phyloP scores from a whole-genome alignment of 768 basidiomycete genomes.

The Leccinum fibrillosum region DNA sequence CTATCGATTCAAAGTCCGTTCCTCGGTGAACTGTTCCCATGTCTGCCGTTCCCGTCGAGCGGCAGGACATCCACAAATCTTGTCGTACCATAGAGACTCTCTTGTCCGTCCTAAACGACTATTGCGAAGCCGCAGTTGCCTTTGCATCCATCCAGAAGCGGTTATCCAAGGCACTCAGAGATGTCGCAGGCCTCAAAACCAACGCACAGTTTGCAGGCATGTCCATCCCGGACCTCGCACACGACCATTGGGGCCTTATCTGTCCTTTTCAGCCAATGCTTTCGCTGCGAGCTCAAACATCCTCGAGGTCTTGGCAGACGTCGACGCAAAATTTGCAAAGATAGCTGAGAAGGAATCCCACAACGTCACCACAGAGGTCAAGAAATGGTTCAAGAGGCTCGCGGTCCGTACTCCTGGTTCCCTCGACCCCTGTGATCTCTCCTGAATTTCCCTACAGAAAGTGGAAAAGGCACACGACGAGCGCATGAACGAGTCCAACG shows the following conservation, averaged over 20 bases:
- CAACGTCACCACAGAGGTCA: slow-evolving; percentile 59
- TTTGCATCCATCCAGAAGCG: slow-evolving; percentile 70
- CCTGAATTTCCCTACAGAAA: slow-evolving; percentile 46
- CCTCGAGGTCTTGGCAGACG: slow-evolving; percentile 67
- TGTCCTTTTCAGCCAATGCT: slow-evolving; percentile 54
- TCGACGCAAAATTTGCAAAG: slow-evolving; percentile 74
- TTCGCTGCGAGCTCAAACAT: slow-evolving; percentile 59
- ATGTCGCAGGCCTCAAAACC: slow-evolving; percentile 57
- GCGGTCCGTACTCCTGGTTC: slow-evolving; percentile 44
- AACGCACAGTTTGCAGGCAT: slow-evolving; percentile 63
- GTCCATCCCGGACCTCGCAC: slow-evolving; percentile 14
- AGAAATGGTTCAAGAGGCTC: slow-evolving; percentile 86
- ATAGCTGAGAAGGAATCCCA: slow-evolving; percentile 73
- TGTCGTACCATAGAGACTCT: slow-evolving; percentile 74
- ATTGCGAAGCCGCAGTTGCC: slow-evolving; percentile 65
- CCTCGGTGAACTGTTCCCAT: neutral
- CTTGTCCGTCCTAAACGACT: slow-evolving; percentile 65
- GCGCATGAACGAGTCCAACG: slow-evolving; percentile 59
- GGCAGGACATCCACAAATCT: slow-evolving; percentile 73
- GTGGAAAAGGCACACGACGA: slow-evolving; percentile 80
- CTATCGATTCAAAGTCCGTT: slow-evolving; percentile 24
- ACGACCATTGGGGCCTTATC: neutral
- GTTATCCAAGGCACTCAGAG: slow-evolving; percentile 65
- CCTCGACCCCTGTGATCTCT: neutral
- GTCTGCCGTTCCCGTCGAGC: slow-evolving; percentile 44